Evolutionary conservation across 2,329 filamentous ascomycete genomes (phyloP).

Genomic region (Cercospora sesami): DNA sequence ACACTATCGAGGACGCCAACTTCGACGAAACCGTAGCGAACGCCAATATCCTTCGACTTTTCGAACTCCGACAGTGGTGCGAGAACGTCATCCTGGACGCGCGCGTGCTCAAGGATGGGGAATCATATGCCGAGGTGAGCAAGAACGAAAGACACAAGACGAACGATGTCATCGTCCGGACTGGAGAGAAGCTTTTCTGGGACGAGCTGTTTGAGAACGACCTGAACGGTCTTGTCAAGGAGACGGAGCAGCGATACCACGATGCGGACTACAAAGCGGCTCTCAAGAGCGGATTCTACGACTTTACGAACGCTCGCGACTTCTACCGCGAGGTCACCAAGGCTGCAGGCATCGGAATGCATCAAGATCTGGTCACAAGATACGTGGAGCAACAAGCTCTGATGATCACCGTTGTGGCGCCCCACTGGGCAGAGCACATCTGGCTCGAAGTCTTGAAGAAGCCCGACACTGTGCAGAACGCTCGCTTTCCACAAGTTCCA

Average conservation of each 20-base stretch:
- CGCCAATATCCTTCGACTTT: constrained; percentile 82
- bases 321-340: constrained; percentile 83
- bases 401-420: constrained; percentile 78
- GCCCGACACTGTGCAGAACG: constrained; percentile 73
- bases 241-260: constrained; percentile 76
- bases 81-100: constrained; percentile 75
- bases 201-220: constrained; percentile 93
- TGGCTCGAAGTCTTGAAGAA: constrained; percentile 88
- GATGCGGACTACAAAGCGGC: constrained; percentile 80
- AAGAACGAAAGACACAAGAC: constrained; percentile 50
- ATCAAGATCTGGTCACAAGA: constrained; percentile 72
- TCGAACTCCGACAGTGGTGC: constrained; percentile 83
- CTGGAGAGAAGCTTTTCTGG: constrained; percentile 74
- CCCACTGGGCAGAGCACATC: constrained; percentile 92
- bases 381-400: constrained; percentile 87
- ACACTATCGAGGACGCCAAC: constrained; percentile 93
- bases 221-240: constrained; percentile 77
- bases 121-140: constrained; percentile 45
- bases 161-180: constrained; percentile 65
- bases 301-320: constrained; percentile 84
- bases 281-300: constrained; percentile 81
- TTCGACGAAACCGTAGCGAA: constrained; percentile 96
- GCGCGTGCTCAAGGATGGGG: constrained; percentile 45
- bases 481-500: constrained; percentile 70
- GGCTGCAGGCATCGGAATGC: constrained; percentile 79